phyloP scores from a whole-genome alignment of 108 stramenopile species.

The Nitzschia putrida region DNA sequence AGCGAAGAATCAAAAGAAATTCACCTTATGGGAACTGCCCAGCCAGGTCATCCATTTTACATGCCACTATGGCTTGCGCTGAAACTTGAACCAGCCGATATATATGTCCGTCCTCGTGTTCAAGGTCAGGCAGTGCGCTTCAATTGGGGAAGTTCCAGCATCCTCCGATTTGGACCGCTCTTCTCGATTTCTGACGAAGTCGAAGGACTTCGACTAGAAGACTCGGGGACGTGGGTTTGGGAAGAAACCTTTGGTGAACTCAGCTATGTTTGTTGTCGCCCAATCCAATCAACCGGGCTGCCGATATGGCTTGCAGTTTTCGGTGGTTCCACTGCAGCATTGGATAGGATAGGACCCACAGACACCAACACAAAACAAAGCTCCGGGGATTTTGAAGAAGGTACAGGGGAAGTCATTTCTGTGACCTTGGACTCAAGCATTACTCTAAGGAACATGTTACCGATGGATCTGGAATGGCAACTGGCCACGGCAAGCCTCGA shows the following conservation, averaged over 20 bases:
- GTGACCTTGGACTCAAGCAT: constrained; percentile 52
- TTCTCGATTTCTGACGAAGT: background rate
- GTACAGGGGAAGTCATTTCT: constrained; percentile 26
- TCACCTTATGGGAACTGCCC: constrained; percentile 35
- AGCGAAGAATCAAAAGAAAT: background rate
- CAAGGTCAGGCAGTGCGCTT: background rate
- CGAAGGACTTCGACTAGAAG: background rate
- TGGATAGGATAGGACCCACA: background rate
- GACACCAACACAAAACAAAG: background rate
- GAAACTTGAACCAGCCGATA: constrained; percentile 28
- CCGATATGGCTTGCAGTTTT: constrained; percentile 33
- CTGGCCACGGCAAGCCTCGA: constrained; percentile 18
- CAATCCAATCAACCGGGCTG: background rate
- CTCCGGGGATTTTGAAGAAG: constrained; percentile 12
- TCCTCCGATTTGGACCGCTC: constrained; percentile 35
- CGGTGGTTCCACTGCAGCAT: constrained; percentile 6
- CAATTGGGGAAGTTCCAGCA: constrained; percentile 40
- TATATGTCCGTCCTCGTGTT: constrained; percentile 40
- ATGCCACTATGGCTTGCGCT: constrained; percentile 63
- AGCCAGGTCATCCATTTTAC: constrained; percentile 36
- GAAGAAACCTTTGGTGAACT: constrained; percentile 29
- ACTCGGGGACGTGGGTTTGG: constrained; percentile 31
- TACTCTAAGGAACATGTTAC: constrained; percentile 64
- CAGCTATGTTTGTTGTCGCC: constrained; percentile 20
- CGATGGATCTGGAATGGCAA: constrained; percentile 44